Conservation (phyloP, 495 filamentous ascomycete genomes). For the Rhypophila decipiens region DNA sequence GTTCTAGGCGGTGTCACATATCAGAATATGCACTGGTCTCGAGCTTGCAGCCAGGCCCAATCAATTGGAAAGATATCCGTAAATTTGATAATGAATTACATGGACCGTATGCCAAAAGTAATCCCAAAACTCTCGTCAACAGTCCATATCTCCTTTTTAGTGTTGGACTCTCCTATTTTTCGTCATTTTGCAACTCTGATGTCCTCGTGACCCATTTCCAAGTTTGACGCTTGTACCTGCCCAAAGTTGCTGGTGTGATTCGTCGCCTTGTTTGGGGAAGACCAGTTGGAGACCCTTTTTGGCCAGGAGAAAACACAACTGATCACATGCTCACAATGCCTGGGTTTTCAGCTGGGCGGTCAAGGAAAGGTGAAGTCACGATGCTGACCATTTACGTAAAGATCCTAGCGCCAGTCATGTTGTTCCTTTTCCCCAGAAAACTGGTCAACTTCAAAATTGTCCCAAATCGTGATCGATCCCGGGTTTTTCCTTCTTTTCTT, state of each 20-base stretch:
- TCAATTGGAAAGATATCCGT: no score
- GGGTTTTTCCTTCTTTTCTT: not conserved
- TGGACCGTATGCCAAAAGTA: no score
- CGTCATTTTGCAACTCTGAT: not conserved
- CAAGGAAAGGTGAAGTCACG: not conserved
- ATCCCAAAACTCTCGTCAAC: no score
- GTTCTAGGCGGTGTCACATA: not conserved
- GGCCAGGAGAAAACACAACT: not conserved
- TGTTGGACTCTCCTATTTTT: no score
- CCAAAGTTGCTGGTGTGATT: not conserved
- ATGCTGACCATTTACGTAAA: conserved; percentile 2
- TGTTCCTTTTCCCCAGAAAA: not conserved
- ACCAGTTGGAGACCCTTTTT: not conserved
- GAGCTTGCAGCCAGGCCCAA: no score
- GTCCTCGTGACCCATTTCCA: not conserved
- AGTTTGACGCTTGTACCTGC: not conserved
- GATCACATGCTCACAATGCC: not conserved
- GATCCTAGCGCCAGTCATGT: no score
- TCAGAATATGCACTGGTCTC: no score
- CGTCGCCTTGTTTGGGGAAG: no score
- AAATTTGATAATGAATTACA: no score
- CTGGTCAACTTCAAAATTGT: not conserved
- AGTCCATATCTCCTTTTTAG: no score
- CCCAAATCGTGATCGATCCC: conserved; percentile 2
- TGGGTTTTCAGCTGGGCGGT: no score